A percentile compares a stretch with the other conserved stretches of the same genome.
Evolutionary conservation across 78 protist genomes (phyloP).

Genomic region (Dictyostelium brefeldianum): DNA sequence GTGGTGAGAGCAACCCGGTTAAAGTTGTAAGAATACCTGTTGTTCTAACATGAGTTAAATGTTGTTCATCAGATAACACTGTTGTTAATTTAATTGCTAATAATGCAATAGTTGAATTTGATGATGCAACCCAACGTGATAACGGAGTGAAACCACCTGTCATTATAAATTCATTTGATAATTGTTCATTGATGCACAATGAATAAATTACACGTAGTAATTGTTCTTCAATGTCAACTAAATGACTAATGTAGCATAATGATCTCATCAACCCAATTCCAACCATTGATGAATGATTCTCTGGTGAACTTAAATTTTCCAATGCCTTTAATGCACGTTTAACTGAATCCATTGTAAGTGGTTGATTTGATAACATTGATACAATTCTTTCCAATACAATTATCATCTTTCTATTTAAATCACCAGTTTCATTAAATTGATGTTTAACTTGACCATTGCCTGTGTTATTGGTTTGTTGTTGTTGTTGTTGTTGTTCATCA

Average conservation of each 20-base stretch:
- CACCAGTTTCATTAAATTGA: slow-evolving; percentile 72
- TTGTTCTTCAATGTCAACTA: slow-evolving; percentile 10
- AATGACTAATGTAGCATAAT: neutral
- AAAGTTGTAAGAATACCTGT: slow-evolving; percentile 32
- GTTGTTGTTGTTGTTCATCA: neutral
- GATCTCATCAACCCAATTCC: slow-evolving; percentile 26
- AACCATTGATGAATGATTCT: slow-evolving; percentile 14
- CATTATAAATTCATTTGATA: slow-evolving; percentile 39
- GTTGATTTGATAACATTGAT: neutral
- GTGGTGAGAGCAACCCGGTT: neutral
- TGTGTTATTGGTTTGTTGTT: neutral
- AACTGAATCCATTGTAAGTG: neutral
- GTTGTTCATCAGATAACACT: slow-evolving; percentile 66
- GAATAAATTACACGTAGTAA: slow-evolving; percentile 17
- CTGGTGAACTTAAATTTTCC: slow-evolving; percentile 44
- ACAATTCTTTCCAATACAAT: slow-evolving; percentile 49
- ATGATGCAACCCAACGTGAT: neutral
- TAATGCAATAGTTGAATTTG: neutral
- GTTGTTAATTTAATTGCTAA: slow-evolving; percentile 29
- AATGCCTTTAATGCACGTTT: slow-evolving; percentile 64
- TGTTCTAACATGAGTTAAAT: slow-evolving; percentile 11
- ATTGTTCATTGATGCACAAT: slow-evolving; percentile 31
- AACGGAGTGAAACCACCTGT: slow-evolving; percentile 34
- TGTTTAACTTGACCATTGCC: slow-evolving; percentile 3
- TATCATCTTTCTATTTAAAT: slow-evolving; percentile 55